Evolutionary conservation across 768 basidiomycete genomes (phyloP).

Genomic region (Lyophyllum atratum): DNA sequence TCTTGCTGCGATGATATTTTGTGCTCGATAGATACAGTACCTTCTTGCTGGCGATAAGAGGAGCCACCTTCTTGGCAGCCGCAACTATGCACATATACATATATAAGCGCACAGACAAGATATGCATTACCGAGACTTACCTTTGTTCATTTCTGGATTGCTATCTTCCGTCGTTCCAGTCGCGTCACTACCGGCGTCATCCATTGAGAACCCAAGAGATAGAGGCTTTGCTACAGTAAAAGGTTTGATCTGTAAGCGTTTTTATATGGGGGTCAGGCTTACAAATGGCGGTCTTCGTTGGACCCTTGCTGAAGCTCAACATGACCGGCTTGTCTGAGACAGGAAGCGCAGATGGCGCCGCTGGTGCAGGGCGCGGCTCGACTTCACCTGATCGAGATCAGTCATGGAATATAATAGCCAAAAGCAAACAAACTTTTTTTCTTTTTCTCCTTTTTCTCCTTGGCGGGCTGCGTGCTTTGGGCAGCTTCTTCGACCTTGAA

Average conservation of each 20-base stretch:
- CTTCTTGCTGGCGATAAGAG: conserved; percentile 85
- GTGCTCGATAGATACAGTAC: conserved; percentile 35
- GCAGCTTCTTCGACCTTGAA: conserved; percentile 73
- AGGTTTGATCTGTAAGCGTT: conserved; percentile 2
- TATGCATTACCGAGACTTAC: conserved; percentile 35
- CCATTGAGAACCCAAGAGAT: conserved; percentile 67
- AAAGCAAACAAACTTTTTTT: conserved; percentile 45
- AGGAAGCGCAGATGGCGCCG: conserved; percentile 67
- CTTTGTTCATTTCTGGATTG: conserved; percentile 47
- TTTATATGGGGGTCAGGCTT: background rate
- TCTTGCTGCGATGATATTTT: conserved; percentile 2
- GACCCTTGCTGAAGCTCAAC: conserved; percentile 67
- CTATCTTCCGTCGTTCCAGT: conserved; percentile 46
- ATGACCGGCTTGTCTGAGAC: conserved; percentile 83
- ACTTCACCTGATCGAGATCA: conserved; percentile 11
- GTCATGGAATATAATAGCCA: background rate
- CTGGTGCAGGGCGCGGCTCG: conserved; percentile 37
- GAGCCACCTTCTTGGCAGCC: conserved; percentile 72
- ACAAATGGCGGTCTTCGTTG: conserved; percentile 34
- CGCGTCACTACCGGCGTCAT: conserved; percentile 52
- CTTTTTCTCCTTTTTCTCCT: conserved; percentile 62
- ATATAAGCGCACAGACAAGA: background rate
- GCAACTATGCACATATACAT: conserved; percentile 26
- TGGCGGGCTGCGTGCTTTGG: conserved; percentile 35
- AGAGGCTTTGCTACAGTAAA: conserved; percentile 37